Conservation (phyloP, 1,284 basidiomycete species). For the Ganoderma resinaceum region DNA sequence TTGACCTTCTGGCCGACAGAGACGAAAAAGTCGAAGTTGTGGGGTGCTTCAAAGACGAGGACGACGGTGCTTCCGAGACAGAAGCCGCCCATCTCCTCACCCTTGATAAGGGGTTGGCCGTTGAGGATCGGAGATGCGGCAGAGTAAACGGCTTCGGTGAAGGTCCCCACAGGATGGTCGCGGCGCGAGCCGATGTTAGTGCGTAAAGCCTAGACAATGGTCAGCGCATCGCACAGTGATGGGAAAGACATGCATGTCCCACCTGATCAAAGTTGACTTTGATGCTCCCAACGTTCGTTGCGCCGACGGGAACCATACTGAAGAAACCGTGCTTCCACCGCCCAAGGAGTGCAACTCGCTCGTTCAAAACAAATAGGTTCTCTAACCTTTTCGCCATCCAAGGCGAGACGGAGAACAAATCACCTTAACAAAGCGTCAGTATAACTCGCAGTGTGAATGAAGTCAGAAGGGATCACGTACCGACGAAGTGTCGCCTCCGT, state of each 20-base stretch:
- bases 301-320: constrained; percentile 96
- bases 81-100: constrained; percentile 98
- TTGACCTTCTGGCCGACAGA: constrained; percentile 86
- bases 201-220: constrained; percentile 64
- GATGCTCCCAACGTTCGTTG: constrained; percentile 98
- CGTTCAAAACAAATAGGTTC: constrained; percentile 97
- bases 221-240: neutral
- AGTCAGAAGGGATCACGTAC: constrained; percentile 45
- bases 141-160: constrained; percentile 91
- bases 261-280: constrained; percentile 96
- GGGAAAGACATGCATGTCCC: constrained; percentile 30
- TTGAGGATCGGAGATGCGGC: constrained; percentile 82
- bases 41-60: constrained; percentile 95
- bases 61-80: constrained; percentile 96
- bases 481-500: constrained; percentile 93
- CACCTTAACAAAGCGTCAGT: constrained; percentile 54
- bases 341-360: constrained; percentile 96
- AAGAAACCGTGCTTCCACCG: constrained; percentile 97
- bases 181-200: constrained; percentile 78
- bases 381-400: constrained; percentile 93
- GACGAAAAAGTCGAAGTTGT: constrained; percentile 83
- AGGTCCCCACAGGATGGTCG: constrained; percentile 87
- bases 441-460: neutral
- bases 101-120: constrained; percentile 88
- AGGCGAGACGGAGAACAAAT: constrained; percentile 96